Evolutionary conservation across 192 early-diverging fungal species (phyloP).

Genomic region (Coemansia reversa): DNA sequence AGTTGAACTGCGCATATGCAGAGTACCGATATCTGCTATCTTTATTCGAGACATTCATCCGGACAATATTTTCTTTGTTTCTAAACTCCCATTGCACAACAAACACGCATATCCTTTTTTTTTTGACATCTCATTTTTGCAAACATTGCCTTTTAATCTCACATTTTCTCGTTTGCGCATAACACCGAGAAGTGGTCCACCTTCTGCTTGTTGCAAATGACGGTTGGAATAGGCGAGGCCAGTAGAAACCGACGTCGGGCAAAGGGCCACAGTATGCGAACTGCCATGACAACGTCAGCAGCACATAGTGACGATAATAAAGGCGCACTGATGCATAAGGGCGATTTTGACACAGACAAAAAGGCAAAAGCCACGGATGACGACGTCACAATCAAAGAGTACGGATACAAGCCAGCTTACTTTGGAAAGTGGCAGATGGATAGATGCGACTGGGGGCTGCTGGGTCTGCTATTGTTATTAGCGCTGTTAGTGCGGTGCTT

Average conservation of each 20-base stretch:
- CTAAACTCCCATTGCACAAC: neutral
- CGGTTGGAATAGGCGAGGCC: constrained; percentile 23
- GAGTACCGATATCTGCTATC: neutral
- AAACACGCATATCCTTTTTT: neutral
- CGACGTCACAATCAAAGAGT: constrained; percentile 10
- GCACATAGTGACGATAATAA: neutral
- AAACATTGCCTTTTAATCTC: too few species aligned
- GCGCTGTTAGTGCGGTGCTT: constrained; percentile 40
- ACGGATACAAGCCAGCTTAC: constrained; percentile 14
- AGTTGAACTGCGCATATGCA: neutral
- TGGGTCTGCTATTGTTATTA: constrained; percentile 13
- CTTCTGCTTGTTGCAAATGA: constrained; percentile 21
- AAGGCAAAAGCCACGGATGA: neutral
- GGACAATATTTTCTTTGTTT: neutral
- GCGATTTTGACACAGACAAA: constrained; percentile 3
- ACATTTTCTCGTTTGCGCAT: neutral
- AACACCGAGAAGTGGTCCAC: neutral
- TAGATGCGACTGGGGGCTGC: constrained; percentile 16
- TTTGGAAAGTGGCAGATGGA: constrained; percentile 28
- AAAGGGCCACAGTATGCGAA: constrained; percentile 42
- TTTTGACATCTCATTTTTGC: too few species aligned
- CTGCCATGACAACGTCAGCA: neutral
- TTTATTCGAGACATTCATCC: neutral
- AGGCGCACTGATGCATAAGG: constrained; percentile 1
- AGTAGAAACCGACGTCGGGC: constrained; percentile 14